Evolutionary conservation across 441 rosid species (phyloP), one percentile per base, ranked within the genome.

Genomic region (Populus hybrid): DNA sequence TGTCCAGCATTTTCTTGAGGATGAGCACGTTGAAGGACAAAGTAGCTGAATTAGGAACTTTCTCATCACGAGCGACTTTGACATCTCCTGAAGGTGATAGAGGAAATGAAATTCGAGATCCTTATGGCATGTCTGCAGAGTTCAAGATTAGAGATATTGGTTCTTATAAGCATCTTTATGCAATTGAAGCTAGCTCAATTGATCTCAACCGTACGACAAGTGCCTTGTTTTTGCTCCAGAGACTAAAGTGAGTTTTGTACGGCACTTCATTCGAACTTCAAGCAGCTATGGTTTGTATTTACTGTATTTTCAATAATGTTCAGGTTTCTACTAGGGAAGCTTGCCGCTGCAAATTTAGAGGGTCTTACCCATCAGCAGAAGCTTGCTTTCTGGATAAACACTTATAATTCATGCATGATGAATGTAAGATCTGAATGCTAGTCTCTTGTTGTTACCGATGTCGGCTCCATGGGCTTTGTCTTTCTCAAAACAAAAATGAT

Each of bases 381-480:
- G 86, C 94, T 93, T 38, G 99, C 99, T 36, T 94, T 94, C 82
- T 93, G 97, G 99, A 92, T 94, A 74, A 94, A 94, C 80, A 88
- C 86, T 59, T 94, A 90, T 77, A 94, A 93, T 79, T 91, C 95
- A 5, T 93, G 97, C 72, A 83, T 92, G 69, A 88, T 93, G 85
- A 91, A 93, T 86, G 98, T 93, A 79, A 90, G 91, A 23, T n/a
- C n/a, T n/a, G n/a, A n/a, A n/a, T n/a, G n/a, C n/a, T n/a, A n/a
- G n/a, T n/a, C n/a, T n/a, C n/a, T n/a, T n/a, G n/a, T n/a, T n/a
- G n/a, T n/a, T n/a, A n/a, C n/a, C n/a, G n/a, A n/a, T n/a, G n/a
- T n/a, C n/a, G n/a, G n/a, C n/a, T n/a, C n/a, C n/a, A n/a, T n/a
- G n/a, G n/a, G n/a, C n/a, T n/a, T n/a, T n/a, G n/a, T 31, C 53